Evolutionary conservation across 2,329 filamentous ascomycete genomes (phyloP), one percentile per base, ranked within the genome.

Genomic region (Ophiosphaerella herpotricha): DNA sequence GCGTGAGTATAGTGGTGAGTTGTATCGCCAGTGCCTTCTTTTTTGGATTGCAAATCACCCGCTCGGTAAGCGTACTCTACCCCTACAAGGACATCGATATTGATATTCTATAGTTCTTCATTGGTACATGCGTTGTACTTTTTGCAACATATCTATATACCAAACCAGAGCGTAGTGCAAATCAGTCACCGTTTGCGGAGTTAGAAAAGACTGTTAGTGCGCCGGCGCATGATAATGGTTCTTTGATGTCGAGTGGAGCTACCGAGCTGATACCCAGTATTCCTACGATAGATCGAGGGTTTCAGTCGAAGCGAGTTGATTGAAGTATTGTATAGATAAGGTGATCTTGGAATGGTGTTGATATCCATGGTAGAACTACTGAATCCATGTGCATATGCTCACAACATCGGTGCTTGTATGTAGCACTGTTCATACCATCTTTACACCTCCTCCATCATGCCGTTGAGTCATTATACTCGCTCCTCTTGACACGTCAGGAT

Each of bases 1-100:
- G 90, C 64, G 90, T 96, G 55, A 96, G 91, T 66, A 95, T 97
- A 54, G 79, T 97, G 48, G 77, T 97, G 42, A 95, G 90, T 69
- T 91, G 92, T 57, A 60, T 97, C 12, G 89, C 90, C 44, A 96
- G 91, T 67, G 82, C 96, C 1, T 87, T 85, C 74, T 88, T 96
- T 58, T 96, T 97, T 70, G 82, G 92, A 42, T 90, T 96, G 59
- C 75, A 85, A 40, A 82, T 94, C 37, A 89, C 88, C 1, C 40
- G 38, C 42, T 66, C 64, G 16, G 71, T 74, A 59, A 61, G 68
- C 61, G 31, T 26, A 23, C 26, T 14, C 14, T 21, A 2, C 39
- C n/a, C 14, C 16, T 12, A 2, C 9, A 13, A 7, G 36, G 47
- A 39, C 54, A 38, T 59, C 52, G 13, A 45, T 58, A 23, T 57